phyloP scores from a whole-genome alignment of 2,329 filamentous ascomycete genomes.

The Bertia moriformis region DNA sequence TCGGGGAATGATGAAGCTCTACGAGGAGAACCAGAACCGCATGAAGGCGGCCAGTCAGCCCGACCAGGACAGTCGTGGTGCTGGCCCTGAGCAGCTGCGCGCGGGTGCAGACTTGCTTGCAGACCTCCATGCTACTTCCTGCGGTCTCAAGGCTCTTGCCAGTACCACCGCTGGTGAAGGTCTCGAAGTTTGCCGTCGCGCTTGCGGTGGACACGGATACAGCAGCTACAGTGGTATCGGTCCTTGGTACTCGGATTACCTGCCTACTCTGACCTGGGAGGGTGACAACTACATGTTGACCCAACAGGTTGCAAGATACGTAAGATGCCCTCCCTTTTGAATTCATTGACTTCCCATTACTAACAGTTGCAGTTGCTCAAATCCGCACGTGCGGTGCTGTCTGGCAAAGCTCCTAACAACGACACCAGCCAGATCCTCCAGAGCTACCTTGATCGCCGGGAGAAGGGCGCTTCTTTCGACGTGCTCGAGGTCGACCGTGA shows the following conservation, averaged over 20 bases:
- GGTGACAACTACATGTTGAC: conserved; percentile 75
- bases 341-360: conserved; percentile 2
- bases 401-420: conserved; percentile 43
- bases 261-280: conserved; percentile 59
- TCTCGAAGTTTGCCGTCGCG: conserved; percentile 59
- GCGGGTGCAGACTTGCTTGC: conserved; percentile 55
- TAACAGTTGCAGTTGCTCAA: conserved; percentile 41
- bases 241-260: conserved; percentile 60
- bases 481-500: conserved; percentile 57
- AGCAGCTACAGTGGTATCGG: conserved; percentile 64
- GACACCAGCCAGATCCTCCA: conserved; percentile 55
- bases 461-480: conserved; percentile 62
- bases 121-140: conserved; percentile 64
- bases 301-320: conserved; percentile 63
- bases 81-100: conserved; percentile 54
- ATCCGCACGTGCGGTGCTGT: conserved; percentile 56
- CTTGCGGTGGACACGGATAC: conserved; percentile 67
- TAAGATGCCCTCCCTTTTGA: conserved; percentile 14
- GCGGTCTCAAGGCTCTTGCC: conserved; percentile 59
- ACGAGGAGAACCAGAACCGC: conserved; percentile 57
- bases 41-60: conserved; percentile 33
- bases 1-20: conserved; percentile 60
- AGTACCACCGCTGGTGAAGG: conserved; percentile 62
- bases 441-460: conserved; percentile 47
- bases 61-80: conserved; percentile 29